These are phyloP conservation scores for Raddia distichophylla DNA, from an alignment of 176 grass and related monocot genomes.

Conservation along the genomic window DNA sequence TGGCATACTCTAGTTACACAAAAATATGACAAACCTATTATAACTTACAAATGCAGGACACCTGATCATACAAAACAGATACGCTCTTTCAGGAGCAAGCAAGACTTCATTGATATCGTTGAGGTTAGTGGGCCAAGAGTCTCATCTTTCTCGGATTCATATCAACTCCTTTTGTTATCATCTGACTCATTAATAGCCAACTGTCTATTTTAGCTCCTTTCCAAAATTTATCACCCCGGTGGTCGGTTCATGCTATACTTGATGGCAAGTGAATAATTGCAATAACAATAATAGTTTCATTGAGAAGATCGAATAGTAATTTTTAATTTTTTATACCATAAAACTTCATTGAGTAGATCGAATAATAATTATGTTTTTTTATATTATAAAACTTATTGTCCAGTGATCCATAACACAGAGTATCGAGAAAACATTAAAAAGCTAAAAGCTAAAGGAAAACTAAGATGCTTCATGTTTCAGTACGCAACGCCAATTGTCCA, in stretches of 20 bases:
- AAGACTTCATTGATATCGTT: slow-evolving; percentile 90
- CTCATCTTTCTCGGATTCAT: slow-evolving; percentile 12
- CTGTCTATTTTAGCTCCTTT: not conserved
- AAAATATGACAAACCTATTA: not conserved
- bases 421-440: not conserved
- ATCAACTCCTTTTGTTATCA: not conserved
- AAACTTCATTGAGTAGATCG: not conserved
- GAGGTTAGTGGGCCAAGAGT: slow-evolving; percentile 52
- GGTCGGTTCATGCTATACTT: not conserved
- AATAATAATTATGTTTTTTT: not conserved
- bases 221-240: not conserved
- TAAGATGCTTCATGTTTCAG: not conserved
- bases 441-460: not conserved
- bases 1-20: not conserved
- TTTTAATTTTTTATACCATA: not conserved
- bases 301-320: not conserved
- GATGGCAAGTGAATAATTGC: not conserved
- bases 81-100: slow-evolving; percentile 82
- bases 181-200: not conserved
- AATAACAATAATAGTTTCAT: not conserved
- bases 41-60: slow-evolving; percentile 55
- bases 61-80: slow-evolving; percentile 98
- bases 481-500: not conserved
- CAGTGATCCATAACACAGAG: not conserved
- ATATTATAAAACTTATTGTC: not conserved